Conservation (phyloP, 352 stramenopile species). For the Thraustochytrium sp. region DNA sequence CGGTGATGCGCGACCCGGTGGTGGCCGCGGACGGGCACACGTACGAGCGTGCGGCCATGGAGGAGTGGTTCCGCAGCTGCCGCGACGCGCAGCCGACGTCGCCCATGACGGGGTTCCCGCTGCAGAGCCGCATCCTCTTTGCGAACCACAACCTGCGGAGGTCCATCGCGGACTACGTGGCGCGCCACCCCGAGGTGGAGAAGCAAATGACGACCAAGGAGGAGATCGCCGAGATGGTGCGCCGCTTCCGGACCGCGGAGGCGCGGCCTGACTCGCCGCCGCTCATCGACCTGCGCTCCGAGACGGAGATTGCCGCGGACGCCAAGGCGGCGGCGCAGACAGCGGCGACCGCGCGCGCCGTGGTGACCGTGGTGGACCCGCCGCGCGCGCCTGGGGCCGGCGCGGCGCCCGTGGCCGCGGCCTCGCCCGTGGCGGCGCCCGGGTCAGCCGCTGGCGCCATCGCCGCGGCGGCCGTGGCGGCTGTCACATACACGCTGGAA, state of each 20-base stretch:
- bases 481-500: neutral
- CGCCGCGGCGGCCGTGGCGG: neutral
- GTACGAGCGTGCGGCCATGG: constrained; percentile 89
- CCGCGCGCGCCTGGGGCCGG: neutral
- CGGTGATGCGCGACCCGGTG: constrained; percentile 81
- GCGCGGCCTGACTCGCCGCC: constrained; percentile 2
- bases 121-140: constrained; percentile 51
- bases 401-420: neutral
- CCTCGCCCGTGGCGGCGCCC: neutral
- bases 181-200: neutral
- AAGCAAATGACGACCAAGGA: neutral
- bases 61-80: constrained; percentile 68
- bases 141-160: constrained; percentile 48
- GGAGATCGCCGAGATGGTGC: neutral
- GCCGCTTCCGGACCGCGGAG: neutral
- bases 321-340: neutral
- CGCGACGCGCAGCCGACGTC: constrained; percentile 59
- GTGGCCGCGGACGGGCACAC: constrained; percentile 92
- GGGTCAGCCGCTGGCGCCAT: neutral
- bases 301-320: constrained; percentile 1
- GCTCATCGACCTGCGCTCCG: constrained; percentile 26
- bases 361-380: neutral
- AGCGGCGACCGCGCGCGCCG: neutral
- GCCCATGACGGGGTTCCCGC: constrained; percentile 66
- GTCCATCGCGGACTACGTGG: constrained; percentile 31